Evolutionary conservation across 345 rosid species (phyloP), one percentile per base, ranked within the genome.

Genomic region (Arabis hirsuta): DNA sequence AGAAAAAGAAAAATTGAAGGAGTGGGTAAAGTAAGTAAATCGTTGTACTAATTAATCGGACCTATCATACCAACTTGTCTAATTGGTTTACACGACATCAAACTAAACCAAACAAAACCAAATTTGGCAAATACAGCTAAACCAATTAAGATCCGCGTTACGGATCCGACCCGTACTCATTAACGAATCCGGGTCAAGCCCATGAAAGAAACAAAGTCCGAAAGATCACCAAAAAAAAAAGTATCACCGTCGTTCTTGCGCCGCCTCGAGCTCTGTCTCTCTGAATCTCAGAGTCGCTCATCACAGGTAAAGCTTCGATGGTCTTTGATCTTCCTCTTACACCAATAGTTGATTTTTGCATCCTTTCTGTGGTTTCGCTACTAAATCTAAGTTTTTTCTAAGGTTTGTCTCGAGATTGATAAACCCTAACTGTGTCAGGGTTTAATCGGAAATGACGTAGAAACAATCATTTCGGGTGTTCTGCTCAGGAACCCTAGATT

Each of bases 251-350:
- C 68, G 68, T 63, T 16, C 7, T 31, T 8, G 22, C 14, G 67
- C 67, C 43, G 43, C 44, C 31, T 3, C 55, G 53, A 44, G 20
- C 66, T 27, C 13, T 22, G 7, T 6, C 31, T 39, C 47, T 60
- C 65, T 7, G 4, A 29, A 55, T 29, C 68, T 62, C 44, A n/a
- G 52, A 44, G 9, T 62, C 14, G 39, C 53, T 62, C 66, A 60
- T 62, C 55, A 31, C 44, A 46, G 68, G 55, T 63, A 31, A 31
- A 46, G 44, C 68, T 63, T 20, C 55, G 55, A 36, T 36, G 41
- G 11, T 36, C 10, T 36, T 36, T 36, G 11, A 36, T 36, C 41
- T 36, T 36, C 11, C 41, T 36, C 41, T 36, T 22, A 2, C 16
- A 22, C 24, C 1, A 22, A 22, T 22, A 22, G 24, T 1, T 22